These are phyloP conservation scores for Kodamaea alishanica DNA, from an alignment of 1,139 yeast species.

Conservation along the genomic window DNA sequence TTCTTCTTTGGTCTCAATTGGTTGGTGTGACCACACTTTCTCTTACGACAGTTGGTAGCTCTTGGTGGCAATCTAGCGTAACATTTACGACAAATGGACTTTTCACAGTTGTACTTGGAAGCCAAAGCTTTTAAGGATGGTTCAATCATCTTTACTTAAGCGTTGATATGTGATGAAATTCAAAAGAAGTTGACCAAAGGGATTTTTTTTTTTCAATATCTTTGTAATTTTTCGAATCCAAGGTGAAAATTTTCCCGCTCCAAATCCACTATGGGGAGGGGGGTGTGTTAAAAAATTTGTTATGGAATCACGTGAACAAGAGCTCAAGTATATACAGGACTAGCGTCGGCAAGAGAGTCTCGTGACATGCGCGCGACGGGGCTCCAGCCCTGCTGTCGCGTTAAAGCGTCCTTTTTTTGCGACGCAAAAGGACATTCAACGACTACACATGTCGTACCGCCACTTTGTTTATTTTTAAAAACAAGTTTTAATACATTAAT, in stretches of 20 bases:
- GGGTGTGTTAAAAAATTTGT: no score
- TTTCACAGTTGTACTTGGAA: constrained; percentile 99
- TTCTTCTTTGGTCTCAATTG: constrained; percentile 99
- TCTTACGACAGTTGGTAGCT: constrained; percentile 99
- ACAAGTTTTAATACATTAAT: no score
- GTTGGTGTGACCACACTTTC: constrained; percentile 99
- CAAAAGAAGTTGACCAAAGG: constrained; percentile 1
- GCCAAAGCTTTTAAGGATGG: constrained; percentile 99
- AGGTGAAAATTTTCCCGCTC: constrained; percentile 2
- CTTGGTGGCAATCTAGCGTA: constrained; percentile 99
- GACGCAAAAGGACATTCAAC: no score
- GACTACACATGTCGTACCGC: no score
- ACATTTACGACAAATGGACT: constrained; percentile 98
- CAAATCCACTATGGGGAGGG: no score
- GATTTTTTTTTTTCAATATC: not conserved
- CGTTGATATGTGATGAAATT: constrained; percentile 12
- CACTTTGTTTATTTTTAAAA: no score
- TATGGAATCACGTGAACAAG: no score
- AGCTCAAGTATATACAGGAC: no score
- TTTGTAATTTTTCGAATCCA: constrained; percentile 1
- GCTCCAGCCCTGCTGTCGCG: no score
- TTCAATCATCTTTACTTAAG: constrained; percentile 65
- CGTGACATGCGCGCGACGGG: no score
- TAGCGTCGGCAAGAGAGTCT: no score
- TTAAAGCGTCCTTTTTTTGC: no score